Conservation (phyloP, 225 moss, liverwort and hornwort genomes). For the Marchantia paleacea region DNA sequence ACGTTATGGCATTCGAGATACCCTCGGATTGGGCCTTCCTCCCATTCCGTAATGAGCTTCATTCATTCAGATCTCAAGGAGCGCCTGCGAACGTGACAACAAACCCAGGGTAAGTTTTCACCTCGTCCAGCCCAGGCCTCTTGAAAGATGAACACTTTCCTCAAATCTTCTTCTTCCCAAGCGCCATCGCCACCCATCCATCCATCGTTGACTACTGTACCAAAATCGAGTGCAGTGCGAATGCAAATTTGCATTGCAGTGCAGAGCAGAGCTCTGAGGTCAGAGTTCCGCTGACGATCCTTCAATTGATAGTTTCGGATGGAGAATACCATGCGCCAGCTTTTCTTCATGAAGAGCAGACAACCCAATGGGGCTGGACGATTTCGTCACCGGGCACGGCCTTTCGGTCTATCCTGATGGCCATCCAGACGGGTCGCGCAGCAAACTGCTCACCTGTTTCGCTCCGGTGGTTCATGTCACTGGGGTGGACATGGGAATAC, state of each 20-base stretch:
- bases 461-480: background rate
- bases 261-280: background rate
- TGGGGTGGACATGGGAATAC: constrained; percentile 2
- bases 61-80: constrained; percentile 8
- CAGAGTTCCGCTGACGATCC: background rate
- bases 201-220: background rate
- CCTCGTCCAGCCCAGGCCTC: background rate
- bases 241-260: too few species aligned
- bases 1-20: too few species aligned
- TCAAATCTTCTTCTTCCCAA: background rate
- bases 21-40: background rate
- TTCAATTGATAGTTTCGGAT: background rate
- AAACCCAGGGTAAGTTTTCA: background rate
- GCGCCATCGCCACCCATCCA: background rate
- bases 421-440: constrained; percentile 13
- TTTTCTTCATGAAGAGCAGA: background rate
- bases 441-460: constrained; percentile 8
- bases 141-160: background rate
- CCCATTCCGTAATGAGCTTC: background rate
- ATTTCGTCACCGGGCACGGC: background rate
- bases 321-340: background rate
- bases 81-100: constrained; percentile 17
- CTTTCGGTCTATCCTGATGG: background rate
- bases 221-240: background rate
- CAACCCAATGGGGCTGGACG: constrained; percentile 6